phyloP scores from a whole-genome alignment of 192 early-diverging fungal species.

The Powellomyces hirtus region DNA sequence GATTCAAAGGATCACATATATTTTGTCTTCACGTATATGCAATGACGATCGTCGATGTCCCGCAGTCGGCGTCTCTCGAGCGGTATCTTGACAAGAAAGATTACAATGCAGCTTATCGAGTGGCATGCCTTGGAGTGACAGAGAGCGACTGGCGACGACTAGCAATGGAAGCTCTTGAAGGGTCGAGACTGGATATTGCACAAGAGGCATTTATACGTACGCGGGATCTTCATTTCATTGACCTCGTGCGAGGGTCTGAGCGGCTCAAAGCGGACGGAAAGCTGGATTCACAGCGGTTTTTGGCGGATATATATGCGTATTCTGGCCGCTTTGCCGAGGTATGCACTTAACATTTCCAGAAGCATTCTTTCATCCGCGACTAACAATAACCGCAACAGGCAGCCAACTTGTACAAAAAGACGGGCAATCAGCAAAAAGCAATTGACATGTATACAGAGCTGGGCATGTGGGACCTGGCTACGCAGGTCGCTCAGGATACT shows the following conservation, averaged over 20 bases:
- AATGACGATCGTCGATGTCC: constrained; percentile 53
- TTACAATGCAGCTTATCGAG: constrained; percentile 42
- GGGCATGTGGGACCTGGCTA: constrained; percentile 59
- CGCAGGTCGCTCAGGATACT: constrained; percentile 49
- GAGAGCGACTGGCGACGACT: constrained; percentile 56
- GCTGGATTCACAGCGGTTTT: constrained; percentile 35
- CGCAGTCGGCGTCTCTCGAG: constrained; percentile 50
- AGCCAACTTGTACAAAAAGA: constrained; percentile 42
- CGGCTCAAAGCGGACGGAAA: constrained; percentile 41
- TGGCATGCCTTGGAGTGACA: constrained; percentile 56
- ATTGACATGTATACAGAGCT: constrained; percentile 62
- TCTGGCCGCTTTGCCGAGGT: constrained; percentile 53
- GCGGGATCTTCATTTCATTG: constrained; percentile 48
- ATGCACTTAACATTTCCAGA: neutral
- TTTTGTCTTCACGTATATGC: constrained; percentile 51
- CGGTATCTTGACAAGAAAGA: constrained; percentile 50
- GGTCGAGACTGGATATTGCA: constrained; percentile 46
- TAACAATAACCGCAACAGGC: constrained; percentile 32
- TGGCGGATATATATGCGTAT: constrained; percentile 49
- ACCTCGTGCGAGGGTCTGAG: constrained; percentile 35
- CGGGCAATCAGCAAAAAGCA: constrained; percentile 47
- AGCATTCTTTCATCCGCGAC: neutral
- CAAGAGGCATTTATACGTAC: constrained; percentile 46
- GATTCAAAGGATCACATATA: constrained; percentile 55
- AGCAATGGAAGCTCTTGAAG: constrained; percentile 48